phyloP scores from a whole-genome alignment of 2,329 filamentous ascomycete genomes.

The Thermothelomyces thermophilus region DNA sequence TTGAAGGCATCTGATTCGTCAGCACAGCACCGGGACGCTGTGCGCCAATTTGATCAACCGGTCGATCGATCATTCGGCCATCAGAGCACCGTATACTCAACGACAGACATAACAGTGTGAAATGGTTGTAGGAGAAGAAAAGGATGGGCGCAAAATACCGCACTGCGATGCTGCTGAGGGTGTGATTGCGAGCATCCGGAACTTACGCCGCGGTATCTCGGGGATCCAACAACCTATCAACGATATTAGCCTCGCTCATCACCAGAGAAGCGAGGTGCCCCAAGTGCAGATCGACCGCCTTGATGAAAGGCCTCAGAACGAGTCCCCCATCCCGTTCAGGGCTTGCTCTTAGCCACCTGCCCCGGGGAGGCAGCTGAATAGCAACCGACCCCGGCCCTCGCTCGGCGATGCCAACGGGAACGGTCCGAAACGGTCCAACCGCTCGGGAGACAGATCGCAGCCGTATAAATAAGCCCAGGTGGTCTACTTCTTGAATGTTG shows the following conservation, averaged over 20 bases:
- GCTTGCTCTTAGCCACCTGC: not conserved
- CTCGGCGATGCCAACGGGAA: not conserved
- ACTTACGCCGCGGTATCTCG: too few species aligned
- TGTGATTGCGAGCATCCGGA: not conserved
- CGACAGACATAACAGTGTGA: not conserved
- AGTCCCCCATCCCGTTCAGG: not conserved
- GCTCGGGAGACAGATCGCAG: not conserved
- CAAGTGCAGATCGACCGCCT: constrained; percentile 1
- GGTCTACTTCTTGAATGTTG: not conserved
- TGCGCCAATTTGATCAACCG: not conserved
- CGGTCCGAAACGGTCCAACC: not conserved
- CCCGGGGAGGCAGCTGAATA: constrained; percentile 1
- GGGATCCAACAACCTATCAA: constrained; percentile 1
- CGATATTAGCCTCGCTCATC: not conserved
- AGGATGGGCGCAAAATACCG: too few species aligned
- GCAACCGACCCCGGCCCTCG: not conserved
- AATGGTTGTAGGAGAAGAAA: not conserved
- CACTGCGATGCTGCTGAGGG: too few species aligned
- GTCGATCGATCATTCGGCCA: not conserved
- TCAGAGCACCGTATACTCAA: not conserved
- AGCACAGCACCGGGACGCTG: not conserved
- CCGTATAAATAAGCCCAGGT: constrained; percentile 2
- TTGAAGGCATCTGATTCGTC: constrained; percentile 1
- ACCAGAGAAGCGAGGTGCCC: not conserved
- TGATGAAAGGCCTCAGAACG: not conserved